A percentile compares a stretch with the other conserved stretches of the same genome.
Evolutionary conservation across 2,329 filamentous ascomycete genomes (phyloP).

Genomic region (Penicillium psychrosexuale): DNA sequence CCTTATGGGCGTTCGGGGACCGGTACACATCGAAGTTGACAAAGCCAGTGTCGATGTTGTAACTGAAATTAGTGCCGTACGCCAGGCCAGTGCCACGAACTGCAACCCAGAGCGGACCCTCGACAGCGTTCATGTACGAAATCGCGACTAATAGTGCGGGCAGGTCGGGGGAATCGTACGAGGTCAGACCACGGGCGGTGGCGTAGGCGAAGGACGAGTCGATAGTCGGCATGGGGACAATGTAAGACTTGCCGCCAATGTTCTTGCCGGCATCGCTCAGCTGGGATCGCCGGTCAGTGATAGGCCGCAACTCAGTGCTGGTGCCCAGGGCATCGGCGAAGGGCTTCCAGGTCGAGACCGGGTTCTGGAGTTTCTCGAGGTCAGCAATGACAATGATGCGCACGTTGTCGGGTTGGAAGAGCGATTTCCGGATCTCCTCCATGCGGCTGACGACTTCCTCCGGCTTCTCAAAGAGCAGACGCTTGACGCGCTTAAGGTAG

Average conservation of each 20-base stretch:
- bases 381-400: slow-evolving; percentile 82
- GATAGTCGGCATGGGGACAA: slow-evolving; percentile 87
- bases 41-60: slow-evolving; percentile 73
- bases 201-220: slow-evolving; percentile 87
- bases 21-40: slow-evolving; percentile 85
- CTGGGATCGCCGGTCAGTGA: slow-evolving; percentile 67
- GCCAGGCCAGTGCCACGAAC: slow-evolving; percentile 91
- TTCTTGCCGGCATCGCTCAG: slow-evolving; percentile 71
- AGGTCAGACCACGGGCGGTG: slow-evolving; percentile 69
- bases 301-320: slow-evolving; percentile 60
- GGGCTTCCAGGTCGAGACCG: slow-evolving; percentile 74
- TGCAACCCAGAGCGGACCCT: slow-evolving; percentile 90
- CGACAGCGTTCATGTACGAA: slow-evolving; percentile 86
- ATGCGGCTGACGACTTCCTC: slow-evolving; percentile 73
- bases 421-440: slow-evolving; percentile 67
- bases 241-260: slow-evolving; percentile 70
- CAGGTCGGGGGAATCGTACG: slow-evolving; percentile 71
- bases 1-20: slow-evolving; percentile 83
- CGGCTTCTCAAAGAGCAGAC: slow-evolving; percentile 73
- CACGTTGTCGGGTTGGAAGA: slow-evolving; percentile 83
- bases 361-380: slow-evolving; percentile 67
- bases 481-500: slow-evolving; percentile 81
- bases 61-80: slow-evolving; percentile 78
- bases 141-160: slow-evolving; percentile 84
- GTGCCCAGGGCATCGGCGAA: slow-evolving; percentile 55